A percentile compares a stretch with the other conserved stretches of the same genome.
Evolutionary conservation across 345 rosid genomes (phyloP).

Genomic region (Diplotaxis tenuifolia): DNA sequence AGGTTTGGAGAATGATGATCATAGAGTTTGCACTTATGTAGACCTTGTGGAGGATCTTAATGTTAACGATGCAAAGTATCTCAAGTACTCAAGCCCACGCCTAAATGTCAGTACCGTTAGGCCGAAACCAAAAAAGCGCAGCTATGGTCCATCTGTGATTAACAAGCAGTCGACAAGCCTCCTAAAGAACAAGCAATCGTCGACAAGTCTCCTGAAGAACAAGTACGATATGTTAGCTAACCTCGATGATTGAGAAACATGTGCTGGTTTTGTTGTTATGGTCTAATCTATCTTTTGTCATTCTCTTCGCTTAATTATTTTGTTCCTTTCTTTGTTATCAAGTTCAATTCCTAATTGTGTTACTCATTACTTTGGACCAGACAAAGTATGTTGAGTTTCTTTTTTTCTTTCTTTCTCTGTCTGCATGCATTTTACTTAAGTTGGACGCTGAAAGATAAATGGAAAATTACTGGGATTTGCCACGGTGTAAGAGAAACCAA

Average conservation of each 20-base stretch:
- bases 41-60: too few species aligned
- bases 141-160: background rate
- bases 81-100: background rate
- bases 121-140: background rate
- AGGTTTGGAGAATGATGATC: background rate
- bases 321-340: background rate
- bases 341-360: too few species aligned
- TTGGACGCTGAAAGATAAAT: too few species aligned
- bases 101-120: background rate
- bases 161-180: too few species aligned
- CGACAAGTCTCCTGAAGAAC: background rate
- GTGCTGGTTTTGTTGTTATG: background rate
- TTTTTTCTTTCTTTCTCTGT: too few species aligned
- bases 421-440: too few species aligned
- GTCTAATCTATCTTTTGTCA: background rate
- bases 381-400: background rate
- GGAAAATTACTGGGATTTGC: too few species aligned
- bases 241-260: background rate
- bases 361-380: background rate
- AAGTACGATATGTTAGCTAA: too few species aligned
- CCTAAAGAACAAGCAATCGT: background rate
- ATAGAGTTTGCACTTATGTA: too few species aligned
- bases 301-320: too few species aligned
- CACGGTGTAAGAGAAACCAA: too few species aligned
- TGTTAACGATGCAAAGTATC: too few species aligned